Evolutionary conservation across 352 stramenopile species (phyloP).

Genomic region (Chrysophaeum taylorii): DNA sequence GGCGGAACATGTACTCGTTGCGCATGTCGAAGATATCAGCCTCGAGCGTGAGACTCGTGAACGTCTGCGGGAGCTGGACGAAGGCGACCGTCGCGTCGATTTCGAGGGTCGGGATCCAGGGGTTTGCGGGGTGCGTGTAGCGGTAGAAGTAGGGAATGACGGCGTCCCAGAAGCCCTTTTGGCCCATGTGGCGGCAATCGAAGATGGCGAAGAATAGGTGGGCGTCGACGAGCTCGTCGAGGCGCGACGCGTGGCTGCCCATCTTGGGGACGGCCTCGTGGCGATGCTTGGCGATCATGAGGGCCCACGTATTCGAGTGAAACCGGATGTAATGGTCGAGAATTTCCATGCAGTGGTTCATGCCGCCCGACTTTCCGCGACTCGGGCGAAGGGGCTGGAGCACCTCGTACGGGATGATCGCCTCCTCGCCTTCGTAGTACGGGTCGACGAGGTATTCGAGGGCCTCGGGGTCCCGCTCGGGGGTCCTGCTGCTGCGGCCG

Average conservation of each 20-base stretch:
- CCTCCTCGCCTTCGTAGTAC: no score
- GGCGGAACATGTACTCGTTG: conserved; percentile 10
- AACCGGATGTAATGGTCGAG: not conserved
- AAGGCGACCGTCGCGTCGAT: conserved; percentile 8
- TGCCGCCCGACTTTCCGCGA: conserved; percentile 12
- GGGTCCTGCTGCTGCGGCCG: no score
- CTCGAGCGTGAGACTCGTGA: not conserved
- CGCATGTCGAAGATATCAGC: conserved; percentile 12
- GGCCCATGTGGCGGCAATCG: conserved; percentile 11
- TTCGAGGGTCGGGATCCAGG: not conserved
- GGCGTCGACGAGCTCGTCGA: no score
- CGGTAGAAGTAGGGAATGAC: conserved; percentile 8
- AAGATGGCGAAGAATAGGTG: conserved; percentile 10
- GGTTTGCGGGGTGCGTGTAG: conserved; percentile 6
- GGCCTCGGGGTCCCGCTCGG: no score
- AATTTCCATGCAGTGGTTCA: conserved; percentile 9
- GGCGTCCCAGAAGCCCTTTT: not conserved
- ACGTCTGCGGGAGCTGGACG: conserved; percentile 11
- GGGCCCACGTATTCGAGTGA: not conserved
- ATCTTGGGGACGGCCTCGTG: not conserved
- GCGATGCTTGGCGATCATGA: not conserved
- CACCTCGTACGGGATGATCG: not conserved
- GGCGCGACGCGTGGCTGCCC: no score
- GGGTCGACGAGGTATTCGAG: no score
- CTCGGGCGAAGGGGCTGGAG: not conserved